phyloP scores from a whole-genome alignment of 352 stramenopile species.

The Phytophthora multivora region DNA sequence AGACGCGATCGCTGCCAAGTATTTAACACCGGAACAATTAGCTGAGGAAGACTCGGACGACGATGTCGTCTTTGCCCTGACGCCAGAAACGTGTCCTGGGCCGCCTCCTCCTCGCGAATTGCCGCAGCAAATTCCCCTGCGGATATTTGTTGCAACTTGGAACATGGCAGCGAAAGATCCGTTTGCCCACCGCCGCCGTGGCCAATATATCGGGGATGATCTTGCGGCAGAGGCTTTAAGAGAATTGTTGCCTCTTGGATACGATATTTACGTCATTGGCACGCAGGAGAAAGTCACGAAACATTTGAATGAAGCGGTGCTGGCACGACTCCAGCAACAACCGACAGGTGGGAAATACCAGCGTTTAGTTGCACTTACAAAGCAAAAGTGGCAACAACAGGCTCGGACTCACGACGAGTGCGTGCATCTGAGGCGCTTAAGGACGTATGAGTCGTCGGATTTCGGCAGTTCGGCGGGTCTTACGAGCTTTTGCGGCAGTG shows the following conservation, averaged over 20 bases:
- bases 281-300: conserved; percentile 79
- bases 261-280: conserved; percentile 78
- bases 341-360: conserved; percentile 22
- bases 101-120: conserved; percentile 4
- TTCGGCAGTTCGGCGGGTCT: conserved; percentile 11
- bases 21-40: conserved; percentile 1
- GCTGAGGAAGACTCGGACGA: conserved; percentile 30
- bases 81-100: conserved; percentile 37
- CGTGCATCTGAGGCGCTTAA: neutral
- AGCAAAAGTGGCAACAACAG: neutral
- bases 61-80: conserved; percentile 36
- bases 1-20: neutral
- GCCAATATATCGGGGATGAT: conserved; percentile 51
- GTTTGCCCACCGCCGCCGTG: conserved; percentile 40
- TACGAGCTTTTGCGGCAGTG: conserved; percentile 11
- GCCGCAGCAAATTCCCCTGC: conserved; percentile 23
- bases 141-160: conserved; percentile 75
- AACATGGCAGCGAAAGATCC: conserved; percentile 78
- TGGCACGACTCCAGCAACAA: conserved; percentile 45
- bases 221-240: conserved; percentile 38
- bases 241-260: conserved; percentile 61
- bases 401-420: conserved; percentile 8
- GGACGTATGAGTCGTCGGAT: conserved; percentile 15
- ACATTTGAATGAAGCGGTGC: conserved; percentile 56
- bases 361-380: conserved; percentile 29